Percentiles rank a stretch among this genome's conserved stretches.
phyloP scores from a whole-genome alignment of 2,329 filamentous ascomycete species.

The Pseudogymnoascus sp. region DNA sequence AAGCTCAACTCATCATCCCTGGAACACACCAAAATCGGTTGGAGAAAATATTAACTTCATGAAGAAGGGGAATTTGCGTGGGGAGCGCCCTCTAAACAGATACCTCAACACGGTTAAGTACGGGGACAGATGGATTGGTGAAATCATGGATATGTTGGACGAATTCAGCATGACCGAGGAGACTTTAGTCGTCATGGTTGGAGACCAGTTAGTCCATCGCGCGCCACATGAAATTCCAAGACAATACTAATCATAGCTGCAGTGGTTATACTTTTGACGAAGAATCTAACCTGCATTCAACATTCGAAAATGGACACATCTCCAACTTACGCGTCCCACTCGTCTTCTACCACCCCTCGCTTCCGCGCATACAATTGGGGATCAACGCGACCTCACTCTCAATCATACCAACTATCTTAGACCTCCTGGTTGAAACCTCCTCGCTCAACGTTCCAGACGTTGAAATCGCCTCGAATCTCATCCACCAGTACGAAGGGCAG shows the following conservation, averaged over 20 bases:
- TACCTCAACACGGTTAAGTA: constrained; percentile 37
- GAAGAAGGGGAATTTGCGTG: constrained; percentile 17
- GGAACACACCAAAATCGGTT: constrained; percentile 30
- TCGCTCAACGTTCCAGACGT: constrained; percentile 31
- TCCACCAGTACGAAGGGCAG: constrained; percentile 40
- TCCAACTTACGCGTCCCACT: constrained; percentile 38
- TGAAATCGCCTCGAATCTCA: constrained; percentile 32
- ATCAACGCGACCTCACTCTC: constrained; percentile 35
- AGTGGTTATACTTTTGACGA: constrained; percentile 36
- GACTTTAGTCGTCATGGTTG: constrained; percentile 40
- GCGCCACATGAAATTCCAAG: constrained; percentile 21
- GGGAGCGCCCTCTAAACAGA: constrained; percentile 27
- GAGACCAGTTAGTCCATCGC: constrained; percentile 28
- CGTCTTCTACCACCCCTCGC: constrained; percentile 36
- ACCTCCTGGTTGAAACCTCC: constrained; percentile 35
- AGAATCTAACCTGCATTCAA: constrained; percentile 32
- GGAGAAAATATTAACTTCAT: constrained; percentile 28
- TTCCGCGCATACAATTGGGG: constrained; percentile 35
- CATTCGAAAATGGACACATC: constrained; percentile 38
- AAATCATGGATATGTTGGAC: constrained; percentile 35
- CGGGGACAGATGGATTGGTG: constrained; percentile 33
- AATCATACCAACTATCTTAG: constrained; percentile 39
- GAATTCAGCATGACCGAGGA: constrained; percentile 37
- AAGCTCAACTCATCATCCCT: constrained; percentile 37
- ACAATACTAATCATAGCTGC: constrained; percentile 14